phyloP scores from a whole-genome alignment of 192 early-diverging fungal genomes.

The Coemansia sp. region DNA sequence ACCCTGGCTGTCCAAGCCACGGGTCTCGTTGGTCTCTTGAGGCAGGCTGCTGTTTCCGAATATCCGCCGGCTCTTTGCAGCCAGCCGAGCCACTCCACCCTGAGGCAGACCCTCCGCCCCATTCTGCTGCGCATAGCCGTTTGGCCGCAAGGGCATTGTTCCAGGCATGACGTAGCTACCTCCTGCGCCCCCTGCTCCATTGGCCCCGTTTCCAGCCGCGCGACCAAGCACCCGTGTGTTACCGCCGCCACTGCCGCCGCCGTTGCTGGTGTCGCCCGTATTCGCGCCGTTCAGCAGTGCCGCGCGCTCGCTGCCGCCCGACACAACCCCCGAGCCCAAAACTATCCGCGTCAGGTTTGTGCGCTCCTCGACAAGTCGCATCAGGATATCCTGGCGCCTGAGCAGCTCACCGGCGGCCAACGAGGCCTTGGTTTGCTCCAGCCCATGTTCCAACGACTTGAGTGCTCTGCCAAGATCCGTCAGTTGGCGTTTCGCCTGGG shows the following conservation, averaged over 20 bases:
- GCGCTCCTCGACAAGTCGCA: conserved; percentile 66
- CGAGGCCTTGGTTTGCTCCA: conserved; percentile 22
- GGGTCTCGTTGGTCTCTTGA: conserved; percentile 76
- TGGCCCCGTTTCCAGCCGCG: conserved; percentile 23
- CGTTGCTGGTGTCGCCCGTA: conserved; percentile 8
- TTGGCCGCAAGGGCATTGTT: conserved; percentile 12
- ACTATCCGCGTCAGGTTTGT: conserved; percentile 60
- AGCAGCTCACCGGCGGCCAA: conserved; percentile 68
- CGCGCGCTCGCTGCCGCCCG: conserved; percentile 21
- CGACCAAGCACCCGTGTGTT: conserved; percentile 27
- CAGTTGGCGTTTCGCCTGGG: conserved; percentile 72
- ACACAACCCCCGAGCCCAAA: conserved; percentile 28
- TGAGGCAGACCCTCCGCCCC: neutral
- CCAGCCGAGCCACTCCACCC: conserved; percentile 2
- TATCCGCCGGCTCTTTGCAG: conserved; percentile 52
- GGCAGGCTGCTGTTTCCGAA: conserved; percentile 68
- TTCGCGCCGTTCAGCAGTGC: conserved; percentile 31
- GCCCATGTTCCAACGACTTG: conserved; percentile 53
- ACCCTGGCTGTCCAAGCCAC: conserved; percentile 69
- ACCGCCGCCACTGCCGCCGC: no score
- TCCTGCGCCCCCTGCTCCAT: neutral
- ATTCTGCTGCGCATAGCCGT: conserved; percentile 19
- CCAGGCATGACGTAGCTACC: conserved; percentile 25
- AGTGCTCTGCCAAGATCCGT: conserved; percentile 52
- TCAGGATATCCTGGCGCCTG: conserved; percentile 75